Base-by-base conservation (phyloP, 2,329 filamentous ascomycete genomes). In the Bipolaris bicolor region DNA sequence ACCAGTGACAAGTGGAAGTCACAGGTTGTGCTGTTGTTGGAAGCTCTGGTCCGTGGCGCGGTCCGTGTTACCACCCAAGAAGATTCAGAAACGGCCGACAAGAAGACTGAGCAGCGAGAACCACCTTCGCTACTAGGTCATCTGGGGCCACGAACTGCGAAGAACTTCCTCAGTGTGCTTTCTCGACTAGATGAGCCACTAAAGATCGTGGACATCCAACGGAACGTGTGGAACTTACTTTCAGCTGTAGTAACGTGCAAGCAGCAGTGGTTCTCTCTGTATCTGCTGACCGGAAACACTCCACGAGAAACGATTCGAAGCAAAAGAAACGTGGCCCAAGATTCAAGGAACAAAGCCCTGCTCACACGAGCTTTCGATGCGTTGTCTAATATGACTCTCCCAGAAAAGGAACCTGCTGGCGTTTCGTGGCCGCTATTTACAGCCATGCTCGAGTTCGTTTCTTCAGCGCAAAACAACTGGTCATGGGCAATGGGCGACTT, bases 251-350 rank as follows among this genome's bases (percentile, higher is more conserved):
- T 99, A 58, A 90, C 90, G 64, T 93, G 92, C 72, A 88, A 92
- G 61, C 95, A 99, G 73, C 93, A 97, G 71, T 98, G 94, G 91
- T 91, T 99, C 80, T 91, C 94, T 0, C 91, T 97, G 60, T 96
- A 93, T 71, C 83, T 99, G 7, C 86, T 98, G 37, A 97, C 92
- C 6, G 95, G 93, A 20, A 89, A 88, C 70, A 92, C 92, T 0
- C 92, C 94, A 3, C 87, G 90, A 60, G 88, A 95, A 65, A 85
- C 89, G 5, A 80, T 92, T 69, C 86, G 86, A 41, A 82, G 81
- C 43, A 74, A 75, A 45, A 84, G 84, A 64, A 79, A 83, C 26
- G 52, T 57, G 7, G 44, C 66, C 7, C 43, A 63, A 45, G 57
- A 52, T 11, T 66, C 82, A 13, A 78, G 80, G 60, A 81, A 80